Percentiles rank a stretch among this genome's conserved stretches.
phyloP scores from a whole-genome alignment of 1,284 basidiomycete genomes.

The Naganishia liquefaciens region DNA sequence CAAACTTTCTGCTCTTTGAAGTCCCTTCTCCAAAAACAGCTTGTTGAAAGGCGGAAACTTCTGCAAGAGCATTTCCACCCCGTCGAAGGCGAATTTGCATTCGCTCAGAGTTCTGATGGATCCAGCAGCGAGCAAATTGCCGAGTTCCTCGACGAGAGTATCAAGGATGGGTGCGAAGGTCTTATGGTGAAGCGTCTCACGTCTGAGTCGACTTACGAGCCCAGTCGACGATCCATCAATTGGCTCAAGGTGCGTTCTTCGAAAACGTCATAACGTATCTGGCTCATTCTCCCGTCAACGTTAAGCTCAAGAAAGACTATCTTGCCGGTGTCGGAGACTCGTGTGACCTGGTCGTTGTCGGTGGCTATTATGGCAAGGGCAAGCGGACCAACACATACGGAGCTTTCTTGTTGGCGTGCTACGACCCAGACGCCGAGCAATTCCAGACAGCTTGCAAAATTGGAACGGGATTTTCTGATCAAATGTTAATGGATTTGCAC shows the following conservation, averaged over 20 bases:
- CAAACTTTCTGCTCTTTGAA: slow-evolving; percentile 30
- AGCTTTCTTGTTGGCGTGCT: slow-evolving; percentile 92
- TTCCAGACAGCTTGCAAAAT: slow-evolving; percentile 98
- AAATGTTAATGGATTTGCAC: slow-evolving; percentile 79
- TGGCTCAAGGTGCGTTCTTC: slow-evolving; percentile 81
- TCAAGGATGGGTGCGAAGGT: slow-evolving; percentile 97
- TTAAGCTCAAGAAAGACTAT: slow-evolving; percentile 95
- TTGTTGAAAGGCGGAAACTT: slow-evolving; percentile 69
- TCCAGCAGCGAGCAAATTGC: slow-evolving; percentile 93
- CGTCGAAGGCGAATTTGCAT: slow-evolving; percentile 87
- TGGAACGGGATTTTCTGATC: slow-evolving; percentile 96
- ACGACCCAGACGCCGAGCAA: slow-evolving; percentile 84
- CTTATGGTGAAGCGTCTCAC: slow-evolving; percentile 99
- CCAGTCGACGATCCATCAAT: slow-evolving; percentile 89
- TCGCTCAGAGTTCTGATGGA: slow-evolving; percentile 86
- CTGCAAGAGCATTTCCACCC: slow-evolving; percentile 76
- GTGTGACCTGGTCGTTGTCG: slow-evolving; percentile 93
- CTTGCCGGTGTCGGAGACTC: slow-evolving; percentile 96
- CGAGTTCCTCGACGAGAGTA: slow-evolving; percentile 88
- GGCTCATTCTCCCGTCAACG: slow-evolving; percentile 4
- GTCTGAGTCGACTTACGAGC: slow-evolving; percentile 90
- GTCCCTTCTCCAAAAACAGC: slow-evolving; percentile 50
- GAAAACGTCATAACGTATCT: background rate
- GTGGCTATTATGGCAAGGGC: slow-evolving; percentile 95
- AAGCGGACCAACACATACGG: slow-evolving; percentile 96